Evolutionary conservation across 164 flowering plant species (phyloP), one percentile per base, ranked within the genome.

Genomic region (Saururus chinensis): DNA sequence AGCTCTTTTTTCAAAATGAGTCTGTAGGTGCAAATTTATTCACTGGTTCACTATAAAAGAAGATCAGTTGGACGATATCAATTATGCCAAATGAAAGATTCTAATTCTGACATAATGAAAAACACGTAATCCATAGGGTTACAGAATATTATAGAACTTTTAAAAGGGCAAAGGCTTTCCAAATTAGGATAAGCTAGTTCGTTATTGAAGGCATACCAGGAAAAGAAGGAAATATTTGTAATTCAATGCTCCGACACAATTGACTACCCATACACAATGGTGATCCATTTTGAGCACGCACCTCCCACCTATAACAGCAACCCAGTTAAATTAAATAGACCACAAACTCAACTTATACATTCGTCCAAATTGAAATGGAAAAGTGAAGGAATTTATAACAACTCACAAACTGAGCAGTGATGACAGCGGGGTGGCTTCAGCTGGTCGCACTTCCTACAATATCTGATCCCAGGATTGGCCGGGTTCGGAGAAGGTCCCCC

Each of bases 211-310:
- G 60, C 35, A 41, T 84, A 91, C 98, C 96, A 92, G 74, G 79
- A 93, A 93, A 64, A 93, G 96, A 71, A 93, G 97, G 76, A 93
- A 93, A 63, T 78, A 88, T 77, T 93, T 93, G 72, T 95, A 95
- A 72, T 95, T 95, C 69, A 86, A 66, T 21, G 99, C 99, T 53
- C 99, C 99, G 37, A 95, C 92, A 66, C 99, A 95, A 71, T 95
- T 95, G 52, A 95, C 99, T 53, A 95, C 98, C 99, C 99, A 95
- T 7, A 95, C 98, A 71, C 99, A 95, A 60, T 95, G 99, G 75
- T 95, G 99, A 70, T 95, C 99, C 99, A 95, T 95, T 76, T 95
- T 95, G 63, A 95, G 79, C 24, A 95, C 76, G 73, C 99, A 95
- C 72, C 99, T 87, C 64, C 99, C 99, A 82, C 99, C 99, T 95